Conservation (phyloP, 1,284 basidiomycete genomes). For the Sporisorium reilianum region DNA sequence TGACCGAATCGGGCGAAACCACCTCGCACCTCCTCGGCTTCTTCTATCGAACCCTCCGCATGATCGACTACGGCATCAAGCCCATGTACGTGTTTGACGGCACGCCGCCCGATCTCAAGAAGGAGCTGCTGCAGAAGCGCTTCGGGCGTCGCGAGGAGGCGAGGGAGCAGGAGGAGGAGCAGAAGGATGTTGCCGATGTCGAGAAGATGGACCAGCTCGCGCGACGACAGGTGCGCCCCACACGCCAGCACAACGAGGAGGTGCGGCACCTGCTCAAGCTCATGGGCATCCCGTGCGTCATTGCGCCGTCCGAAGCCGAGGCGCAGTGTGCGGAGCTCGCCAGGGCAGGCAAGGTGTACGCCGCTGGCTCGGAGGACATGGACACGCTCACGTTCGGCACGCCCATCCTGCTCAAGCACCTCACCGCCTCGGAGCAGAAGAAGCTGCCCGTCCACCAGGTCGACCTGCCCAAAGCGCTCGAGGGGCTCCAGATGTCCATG, state of each 20-base stretch:
- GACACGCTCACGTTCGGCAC: constrained; percentile 96
- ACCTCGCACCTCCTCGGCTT: constrained; percentile 94
- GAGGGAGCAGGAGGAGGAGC: constrained; percentile 92
- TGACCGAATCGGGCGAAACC: constrained; percentile 95
- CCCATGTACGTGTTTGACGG: constrained; percentile 99
- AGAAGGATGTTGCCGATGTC: constrained; percentile 83
- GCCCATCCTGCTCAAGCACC: constrained; percentile 90
- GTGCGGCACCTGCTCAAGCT: constrained; percentile 86
- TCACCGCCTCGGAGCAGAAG: constrained; percentile 98
- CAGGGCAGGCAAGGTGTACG: constrained; percentile 93
- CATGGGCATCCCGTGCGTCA: constrained; percentile 96
- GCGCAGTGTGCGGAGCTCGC: constrained; percentile 98
- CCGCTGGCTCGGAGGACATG: constrained; percentile 99
- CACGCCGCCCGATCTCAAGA: constrained; percentile 96
- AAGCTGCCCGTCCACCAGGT: constrained; percentile 98
- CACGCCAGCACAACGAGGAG: constrained; percentile 95
- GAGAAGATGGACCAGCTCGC: constrained; percentile 93
- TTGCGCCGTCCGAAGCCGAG: constrained; percentile 92
- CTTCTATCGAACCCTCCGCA: constrained; percentile 86
- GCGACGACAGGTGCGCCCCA: constrained; percentile 92
- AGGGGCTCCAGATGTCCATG: constrained; percentile 93
- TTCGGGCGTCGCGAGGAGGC: constrained; percentile 91
- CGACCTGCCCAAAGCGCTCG: constrained; percentile 81
- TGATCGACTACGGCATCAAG: constrained; percentile 99
- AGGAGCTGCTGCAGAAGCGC: constrained; percentile 93